Evolutionary conservation across 2,329 filamentous ascomycete species (phyloP).

Genomic region (Nannizziopsis arthrosporioides): DNA sequence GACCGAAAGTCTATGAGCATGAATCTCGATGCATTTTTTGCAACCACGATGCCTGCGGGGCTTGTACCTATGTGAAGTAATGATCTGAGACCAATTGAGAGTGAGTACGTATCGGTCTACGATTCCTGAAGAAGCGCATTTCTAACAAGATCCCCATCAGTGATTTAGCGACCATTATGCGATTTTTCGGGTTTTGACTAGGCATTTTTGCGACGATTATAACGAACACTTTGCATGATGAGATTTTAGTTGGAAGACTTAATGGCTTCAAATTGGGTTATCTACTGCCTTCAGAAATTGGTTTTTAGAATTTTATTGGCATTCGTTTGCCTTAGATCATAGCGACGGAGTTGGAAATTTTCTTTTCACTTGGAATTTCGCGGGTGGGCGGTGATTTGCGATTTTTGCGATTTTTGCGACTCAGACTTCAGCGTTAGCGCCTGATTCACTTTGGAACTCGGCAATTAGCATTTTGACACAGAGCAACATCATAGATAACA

Average conservation of each 20-base stretch:
- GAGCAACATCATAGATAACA: no score
- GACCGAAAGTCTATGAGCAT: slow-evolving; percentile 28
- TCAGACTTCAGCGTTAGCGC: no score
- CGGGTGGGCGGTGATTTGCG: background rate
- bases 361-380: background rate
- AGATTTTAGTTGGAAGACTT: no score
- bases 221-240: no score
- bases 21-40: slow-evolving; percentile 27
- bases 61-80: slow-evolving; percentile 24
- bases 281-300: background rate
- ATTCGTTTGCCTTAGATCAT: slow-evolving; percentile 1
- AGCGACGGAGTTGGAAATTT: slow-evolving; percentile 4
- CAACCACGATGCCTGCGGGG: slow-evolving; percentile 22
- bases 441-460: no score
- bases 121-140: background rate
- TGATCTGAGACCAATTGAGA: background rate
- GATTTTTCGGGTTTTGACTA: no score
- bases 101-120: background rate
- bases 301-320: background rate
- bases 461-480: no score
- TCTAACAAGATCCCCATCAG: background rate
- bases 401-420: background rate
- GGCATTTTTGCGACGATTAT: no score
- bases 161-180: no score
- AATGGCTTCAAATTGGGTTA: no score